Base-by-base conservation (phyloP, 495 filamentous ascomycete genomes). In the Penicillium coprophilum region DNA sequence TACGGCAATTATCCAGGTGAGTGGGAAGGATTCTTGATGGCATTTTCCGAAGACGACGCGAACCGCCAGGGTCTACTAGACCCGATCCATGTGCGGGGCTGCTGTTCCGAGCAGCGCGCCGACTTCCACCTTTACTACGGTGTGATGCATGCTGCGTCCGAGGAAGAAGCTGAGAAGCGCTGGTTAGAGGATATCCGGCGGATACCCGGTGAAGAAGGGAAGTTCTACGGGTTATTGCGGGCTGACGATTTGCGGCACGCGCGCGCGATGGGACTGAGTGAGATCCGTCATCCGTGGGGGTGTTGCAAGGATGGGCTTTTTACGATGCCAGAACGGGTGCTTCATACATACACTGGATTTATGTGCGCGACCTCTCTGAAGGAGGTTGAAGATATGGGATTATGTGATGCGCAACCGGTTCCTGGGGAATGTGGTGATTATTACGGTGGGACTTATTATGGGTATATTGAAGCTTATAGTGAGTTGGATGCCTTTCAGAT, bases 121-220 rank as follows among this genome's bases (percentile, higher is more conserved):
- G 17, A 13, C 20, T 46, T 31, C 2, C 52, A 54, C 31, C 40
- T 45, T 0, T 54, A 28, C 28, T 54, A 54, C 31, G 52, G 52
- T 1, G 1, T 36, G 3, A 24, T 54, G 40, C n/a, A 54, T 9
- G 52, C 52, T 2, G 17, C 13, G 8, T 46, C 41, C 1, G 43
- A 54, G 19, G 4, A 11, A 0, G 52, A 36, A 20, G 52, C 43
- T 2, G 32, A 38, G 21, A 15, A 4, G 5, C 30, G 32, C 7
- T 28, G 40, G 19, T 9, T 54, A 6, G 52, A 46, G 12, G 30
- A 54, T 28, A 46, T 54, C 31, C 41, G 44, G 10, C 39, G 24
- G 20, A 31, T 46, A 0, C 31, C 31, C 10, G 52, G 43, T 0
- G 12, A n/a, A 1, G 20, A 24, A 3, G 40, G 20, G 1, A 24